Conservation (phyloP, 768 basidiomycete genomes). For the Termitomyces sp. region DNA sequence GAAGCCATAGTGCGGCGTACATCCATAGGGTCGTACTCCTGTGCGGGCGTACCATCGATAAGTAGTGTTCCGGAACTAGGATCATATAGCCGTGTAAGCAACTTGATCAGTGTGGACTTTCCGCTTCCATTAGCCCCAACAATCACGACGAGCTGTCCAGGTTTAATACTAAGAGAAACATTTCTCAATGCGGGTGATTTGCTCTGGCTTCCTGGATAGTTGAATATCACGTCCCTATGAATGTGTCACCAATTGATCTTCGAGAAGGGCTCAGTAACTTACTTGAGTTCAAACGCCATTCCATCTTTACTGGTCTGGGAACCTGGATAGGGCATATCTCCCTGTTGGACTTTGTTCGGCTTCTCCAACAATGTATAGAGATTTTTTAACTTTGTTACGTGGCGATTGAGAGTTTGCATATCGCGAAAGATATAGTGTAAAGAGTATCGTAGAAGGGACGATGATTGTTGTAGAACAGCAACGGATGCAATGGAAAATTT, state of each 20-base stretch:
- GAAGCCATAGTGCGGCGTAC: constrained; percentile 39
- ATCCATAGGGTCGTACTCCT: constrained; percentile 28
- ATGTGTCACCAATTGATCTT: background rate
- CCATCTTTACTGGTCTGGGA: constrained; percentile 13
- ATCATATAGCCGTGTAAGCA: constrained; percentile 45
- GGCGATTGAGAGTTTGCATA: constrained; percentile 15
- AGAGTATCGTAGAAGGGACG: constrained; percentile 20
- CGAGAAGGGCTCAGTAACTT: background rate
- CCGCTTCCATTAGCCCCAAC: constrained; percentile 55
- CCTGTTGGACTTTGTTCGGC: constrained; percentile 19
- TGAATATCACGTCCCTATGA: constrained; percentile 43
- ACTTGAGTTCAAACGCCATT: constrained; percentile 25
- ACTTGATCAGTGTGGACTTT: constrained; percentile 46
- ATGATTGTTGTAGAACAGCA: constrained; percentile 34
- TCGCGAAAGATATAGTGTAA: constrained; percentile 15
- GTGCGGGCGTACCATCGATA: constrained; percentile 35
- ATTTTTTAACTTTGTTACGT: constrained; percentile 22
- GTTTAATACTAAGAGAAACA: constrained; percentile 37
- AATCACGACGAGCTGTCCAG: constrained; percentile 47
- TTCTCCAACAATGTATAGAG: constrained; percentile 22
- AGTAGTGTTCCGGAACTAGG: constrained; percentile 35
- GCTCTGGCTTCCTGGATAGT: constrained; percentile 40
- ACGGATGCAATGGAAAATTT: constrained; percentile 32
- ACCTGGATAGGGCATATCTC: constrained; percentile 19
- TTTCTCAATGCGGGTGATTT: constrained; percentile 27